Base-by-base conservation (phyloP, 1,284 basidiomycete genomes). In the Cutaneotrichosporon cavernicola region DNA sequence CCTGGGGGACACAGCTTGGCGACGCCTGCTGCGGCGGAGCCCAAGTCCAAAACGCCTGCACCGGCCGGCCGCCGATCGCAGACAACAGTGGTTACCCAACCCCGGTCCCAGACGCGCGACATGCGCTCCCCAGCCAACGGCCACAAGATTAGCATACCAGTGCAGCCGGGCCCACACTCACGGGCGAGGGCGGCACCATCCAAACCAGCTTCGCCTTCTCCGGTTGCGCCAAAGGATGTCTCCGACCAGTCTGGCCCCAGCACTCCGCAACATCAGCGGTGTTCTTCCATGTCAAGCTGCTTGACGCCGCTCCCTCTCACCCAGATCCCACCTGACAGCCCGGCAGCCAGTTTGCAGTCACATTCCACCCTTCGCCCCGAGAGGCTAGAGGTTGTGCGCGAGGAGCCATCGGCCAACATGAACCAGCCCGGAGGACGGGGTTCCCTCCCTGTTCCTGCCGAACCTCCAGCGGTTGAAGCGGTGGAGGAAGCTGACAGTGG, bases 271-370 rank as follows among this genome's bases (percentile, higher is more conserved):
- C 49, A 22, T 14, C 52, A 36, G 31, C 31, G 52, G 9, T 55
- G 32, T n/a, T 31, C 31, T 18, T 55, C 52, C 4, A 13, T 55
- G 7, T 55, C 52, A 32, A 55, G 52, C 32, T 18, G n/a, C 31
- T 55, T 55, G 52, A 55, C 52, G 7, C 52, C 32, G 5, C 52
- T 36, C 18, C 52, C 52, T 13, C 52, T 32, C 14, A 55, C 52
- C 9, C 52, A 55, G 52, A 18, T 36, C 36, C 52, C 52, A 6
- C 11, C 6, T 55, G 31, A 6, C 52, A 55, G 52, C 16, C 32
- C 52, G 9, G 49, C 22, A 11, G 5, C 14, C 11, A 50, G 26
- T 14, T 30, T 30, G 10, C 22, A 26, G 14, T 26, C 49, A 13
- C 11, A 14, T 22, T 50, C 49, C 4, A 22, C 22, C 9, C 16